These are phyloP conservation scores for Salix arbutifolia DNA, from an alignment of 345 rosid genomes.

Conservation along the genomic window DNA sequence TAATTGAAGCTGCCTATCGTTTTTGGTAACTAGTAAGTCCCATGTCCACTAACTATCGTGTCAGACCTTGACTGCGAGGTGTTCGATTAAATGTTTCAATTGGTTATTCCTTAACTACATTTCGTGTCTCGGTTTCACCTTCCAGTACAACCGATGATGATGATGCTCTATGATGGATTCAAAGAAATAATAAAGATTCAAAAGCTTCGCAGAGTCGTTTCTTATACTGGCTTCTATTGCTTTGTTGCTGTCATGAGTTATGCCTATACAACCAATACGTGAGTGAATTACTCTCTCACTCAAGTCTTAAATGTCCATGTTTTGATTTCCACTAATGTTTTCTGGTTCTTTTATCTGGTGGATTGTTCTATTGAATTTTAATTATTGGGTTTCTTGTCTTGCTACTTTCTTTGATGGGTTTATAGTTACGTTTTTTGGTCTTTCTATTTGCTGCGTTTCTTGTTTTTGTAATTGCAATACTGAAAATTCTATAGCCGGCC, in stretches of 20 bases:
- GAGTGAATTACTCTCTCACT: slow-evolving; percentile 13
- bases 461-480: background rate
- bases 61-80: background rate
- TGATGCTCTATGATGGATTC: slow-evolving; percentile 41
- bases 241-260: slow-evolving; percentile 55
- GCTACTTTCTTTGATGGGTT: background rate
- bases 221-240: slow-evolving; percentile 69
- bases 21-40: background rate
- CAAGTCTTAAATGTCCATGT: background rate
- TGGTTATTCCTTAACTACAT: background rate
- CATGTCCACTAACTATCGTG: background rate
- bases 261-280: slow-evolving; percentile 84
- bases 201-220: slow-evolving; percentile 67
- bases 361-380: background rate
- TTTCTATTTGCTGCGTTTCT: background rate
- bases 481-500: background rate
- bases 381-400: background rate
- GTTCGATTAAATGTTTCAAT: slow-evolving; percentile 13
- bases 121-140: background rate
- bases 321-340: background rate
- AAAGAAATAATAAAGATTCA: slow-evolving; percentile 69
- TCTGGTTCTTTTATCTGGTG: background rate
- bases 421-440: background rate
- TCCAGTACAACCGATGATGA: background rate
- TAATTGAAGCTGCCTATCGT: background rate